These are phyloP conservation scores for Sclerotinia trifoliorum DNA, from an alignment of 2,329 filamentous ascomycete species.

Conservation along the genomic window DNA sequence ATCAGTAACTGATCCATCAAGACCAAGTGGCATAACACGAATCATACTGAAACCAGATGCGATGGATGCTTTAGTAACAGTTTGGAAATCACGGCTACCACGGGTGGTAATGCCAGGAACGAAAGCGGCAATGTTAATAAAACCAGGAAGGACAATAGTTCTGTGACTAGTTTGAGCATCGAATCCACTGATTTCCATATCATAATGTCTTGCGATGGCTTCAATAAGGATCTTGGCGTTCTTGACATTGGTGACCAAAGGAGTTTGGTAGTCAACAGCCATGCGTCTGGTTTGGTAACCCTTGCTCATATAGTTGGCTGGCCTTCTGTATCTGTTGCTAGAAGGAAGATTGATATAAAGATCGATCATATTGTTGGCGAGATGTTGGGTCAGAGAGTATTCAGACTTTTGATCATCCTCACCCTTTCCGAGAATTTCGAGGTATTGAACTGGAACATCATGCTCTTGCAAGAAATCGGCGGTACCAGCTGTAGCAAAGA, in stretches of 20 bases:
- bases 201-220: constrained; percentile 85
- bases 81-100: constrained; percentile 65
- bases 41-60: constrained; percentile 78
- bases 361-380: constrained; percentile 94
- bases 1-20: constrained; percentile 71
- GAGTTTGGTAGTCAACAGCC: constrained; percentile 94
- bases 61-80: constrained; percentile 70
- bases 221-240: constrained; percentile 97
- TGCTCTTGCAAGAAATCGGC: constrained; percentile 96
- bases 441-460: constrained; percentile 85
- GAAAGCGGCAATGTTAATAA: constrained; percentile 79
- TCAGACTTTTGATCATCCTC: constrained; percentile 88
- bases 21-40: constrained; percentile 72
- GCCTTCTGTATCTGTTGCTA: constrained; percentile 93
- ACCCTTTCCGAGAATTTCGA: constrained; percentile 78
- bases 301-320: constrained; percentile 97
- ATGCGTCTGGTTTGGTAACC: constrained; percentile 95
- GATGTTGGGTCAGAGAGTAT: constrained; percentile 93
- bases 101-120: constrained; percentile 68
- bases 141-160: constrained; percentile 68
- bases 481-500: constrained; percentile 94
- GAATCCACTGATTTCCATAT: constrained; percentile 75
- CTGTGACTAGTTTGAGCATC: constrained; percentile 92
- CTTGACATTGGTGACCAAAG: constrained; percentile 97
- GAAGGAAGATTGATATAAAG: constrained; percentile 99